Conservation (phyloP, 176 grass and related monocot species). For the Guadua angustifolia region DNA sequence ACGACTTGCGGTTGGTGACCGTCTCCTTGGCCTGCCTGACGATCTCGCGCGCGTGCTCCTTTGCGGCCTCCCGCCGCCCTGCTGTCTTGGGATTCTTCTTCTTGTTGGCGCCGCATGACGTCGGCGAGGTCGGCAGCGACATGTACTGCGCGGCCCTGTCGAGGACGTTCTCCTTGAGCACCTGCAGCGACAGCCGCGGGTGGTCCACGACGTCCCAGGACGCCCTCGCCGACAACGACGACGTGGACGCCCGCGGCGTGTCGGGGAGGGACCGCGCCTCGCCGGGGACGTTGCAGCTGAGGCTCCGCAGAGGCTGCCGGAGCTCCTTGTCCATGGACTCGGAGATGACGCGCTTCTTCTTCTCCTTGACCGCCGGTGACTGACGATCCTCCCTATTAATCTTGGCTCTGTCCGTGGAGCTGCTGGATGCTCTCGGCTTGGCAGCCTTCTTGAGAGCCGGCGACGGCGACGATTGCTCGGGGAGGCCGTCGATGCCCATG, state of each 20-base stretch:
- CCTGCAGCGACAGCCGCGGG: constrained; percentile 65
- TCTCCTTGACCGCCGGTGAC: constrained; percentile 21
- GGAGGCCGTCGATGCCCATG: constrained; percentile 83
- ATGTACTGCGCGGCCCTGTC: constrained; percentile 50
- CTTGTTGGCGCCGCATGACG: constrained; percentile 33
- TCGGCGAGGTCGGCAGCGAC: constrained; percentile 68
- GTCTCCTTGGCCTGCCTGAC: constrained; percentile 76
- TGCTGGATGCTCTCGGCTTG: background rate
- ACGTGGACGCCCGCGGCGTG: constrained; percentile 65
- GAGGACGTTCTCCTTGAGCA: constrained; percentile 54
- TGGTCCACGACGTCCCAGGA: constrained; percentile 51
- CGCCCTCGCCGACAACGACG: constrained; percentile 33
- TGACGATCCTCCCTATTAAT: background rate
- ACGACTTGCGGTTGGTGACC: constrained; percentile 51
- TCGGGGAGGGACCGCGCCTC: constrained; percentile 61
- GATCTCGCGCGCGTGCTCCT: constrained; percentile 63
- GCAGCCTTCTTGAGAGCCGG: constrained; percentile 4
- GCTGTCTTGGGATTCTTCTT: constrained; percentile 14
- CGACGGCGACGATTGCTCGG: constrained; percentile 49
- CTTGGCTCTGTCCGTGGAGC: background rate
- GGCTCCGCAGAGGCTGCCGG: constrained; percentile 64
- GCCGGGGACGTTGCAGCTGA: constrained; percentile 67
- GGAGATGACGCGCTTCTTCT: constrained; percentile 57
- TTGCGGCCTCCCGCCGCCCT: constrained; percentile 44
- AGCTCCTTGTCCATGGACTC: constrained; percentile 48